Percentiles rank a stretch among this genome's conserved stretches.
Conservation (phyloP, 1,284 basidiomycete species). For the Cystobasidium pallidum region DNA sequence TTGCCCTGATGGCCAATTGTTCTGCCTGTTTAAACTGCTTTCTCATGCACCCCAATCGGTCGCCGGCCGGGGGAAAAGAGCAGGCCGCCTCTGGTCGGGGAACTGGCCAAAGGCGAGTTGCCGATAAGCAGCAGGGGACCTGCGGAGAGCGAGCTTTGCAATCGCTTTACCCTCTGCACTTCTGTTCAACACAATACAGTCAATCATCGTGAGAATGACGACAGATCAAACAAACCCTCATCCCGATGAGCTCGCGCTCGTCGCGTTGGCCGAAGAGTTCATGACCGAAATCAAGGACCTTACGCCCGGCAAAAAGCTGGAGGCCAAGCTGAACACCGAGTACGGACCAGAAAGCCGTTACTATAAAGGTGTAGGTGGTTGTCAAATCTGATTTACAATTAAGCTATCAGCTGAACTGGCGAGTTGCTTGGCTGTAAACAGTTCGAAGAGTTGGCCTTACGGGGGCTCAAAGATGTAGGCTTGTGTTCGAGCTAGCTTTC, state of each 20-base stretch:
- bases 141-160: too few relatives aligned
- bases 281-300: slow-evolving; percentile 40
- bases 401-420: background rate
- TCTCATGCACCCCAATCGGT: too few relatives aligned
- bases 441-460: slow-evolving; percentile 33
- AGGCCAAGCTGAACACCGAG: slow-evolving; percentile 40
- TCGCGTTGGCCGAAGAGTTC: slow-evolving; percentile 35
- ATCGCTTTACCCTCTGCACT: too few relatives aligned
- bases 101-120: too few relatives aligned
- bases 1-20: too few relatives aligned
- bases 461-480: slow-evolving; percentile 32
- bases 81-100: too few relatives aligned
- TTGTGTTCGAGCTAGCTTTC: background rate
- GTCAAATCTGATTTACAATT: background rate
- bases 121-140: too few relatives aligned
- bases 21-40: too few relatives aligned
- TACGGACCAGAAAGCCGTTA: slow-evolving; percentile 25
- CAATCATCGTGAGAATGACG: slow-evolving; percentile 1
- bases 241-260: slow-evolving; percentile 27
- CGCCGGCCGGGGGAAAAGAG: too few relatives aligned
- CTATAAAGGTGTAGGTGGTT: slow-evolving; percentile 36
- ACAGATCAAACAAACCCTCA: background rate
- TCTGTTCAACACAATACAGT: too few relatives aligned
- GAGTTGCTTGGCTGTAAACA: background rate
- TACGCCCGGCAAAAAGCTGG: slow-evolving; percentile 39